Percentiles rank a stretch among this genome's conserved stretches.
Conservation (phyloP, 2,329 filamentous ascomycete genomes). For the Diaporthe vaccinii region DNA sequence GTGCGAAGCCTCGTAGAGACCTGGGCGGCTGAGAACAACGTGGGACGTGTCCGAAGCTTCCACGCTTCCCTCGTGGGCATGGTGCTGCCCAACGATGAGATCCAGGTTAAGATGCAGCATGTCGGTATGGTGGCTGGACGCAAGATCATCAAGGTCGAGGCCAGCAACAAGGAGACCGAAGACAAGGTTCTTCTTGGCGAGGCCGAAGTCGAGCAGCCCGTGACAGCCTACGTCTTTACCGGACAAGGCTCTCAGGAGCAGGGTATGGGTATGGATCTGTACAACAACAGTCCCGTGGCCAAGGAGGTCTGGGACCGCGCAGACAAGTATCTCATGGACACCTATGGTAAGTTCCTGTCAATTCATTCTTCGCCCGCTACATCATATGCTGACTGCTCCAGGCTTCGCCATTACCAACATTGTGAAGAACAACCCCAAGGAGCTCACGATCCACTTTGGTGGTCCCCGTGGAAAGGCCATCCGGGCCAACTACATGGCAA, state of each 20-base stretch:
- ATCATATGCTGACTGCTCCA: conserved; percentile 49
- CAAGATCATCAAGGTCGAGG: conserved; percentile 99
- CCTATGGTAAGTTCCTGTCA: conserved; percentile 79
- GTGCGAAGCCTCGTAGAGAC: conserved; percentile 97
- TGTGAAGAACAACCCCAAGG: conserved; percentile 99
- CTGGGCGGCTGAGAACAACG: conserved; percentile 98
- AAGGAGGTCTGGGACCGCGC: conserved; percentile 98
- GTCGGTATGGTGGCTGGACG: conserved; percentile 97
- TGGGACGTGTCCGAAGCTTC: conserved; percentile 97
- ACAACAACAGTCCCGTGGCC: conserved; percentile 91
- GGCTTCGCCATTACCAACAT: conserved; percentile 98
- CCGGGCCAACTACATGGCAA: conserved; percentile 98
- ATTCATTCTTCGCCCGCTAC: neutral
- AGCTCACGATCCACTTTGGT: conserved; percentile 98
- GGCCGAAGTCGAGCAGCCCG: conserved; percentile 97
- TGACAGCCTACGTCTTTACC: conserved; percentile 97
- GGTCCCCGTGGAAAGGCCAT: conserved; percentile 97
- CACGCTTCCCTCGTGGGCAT: conserved; percentile 97
- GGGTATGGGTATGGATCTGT: conserved; percentile 99
- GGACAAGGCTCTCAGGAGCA: conserved; percentile 99
- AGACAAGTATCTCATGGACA: conserved; percentile 98
- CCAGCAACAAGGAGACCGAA: conserved; percentile 93
- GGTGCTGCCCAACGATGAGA: conserved; percentile 96
- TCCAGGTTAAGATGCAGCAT: conserved; percentile 95
- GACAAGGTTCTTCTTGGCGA: conserved; percentile 96